These are phyloP conservation scores for Musa schizocarpa DNA, from an alignment of 176 grass and related monocot genomes.

Conservation along the genomic window DNA sequence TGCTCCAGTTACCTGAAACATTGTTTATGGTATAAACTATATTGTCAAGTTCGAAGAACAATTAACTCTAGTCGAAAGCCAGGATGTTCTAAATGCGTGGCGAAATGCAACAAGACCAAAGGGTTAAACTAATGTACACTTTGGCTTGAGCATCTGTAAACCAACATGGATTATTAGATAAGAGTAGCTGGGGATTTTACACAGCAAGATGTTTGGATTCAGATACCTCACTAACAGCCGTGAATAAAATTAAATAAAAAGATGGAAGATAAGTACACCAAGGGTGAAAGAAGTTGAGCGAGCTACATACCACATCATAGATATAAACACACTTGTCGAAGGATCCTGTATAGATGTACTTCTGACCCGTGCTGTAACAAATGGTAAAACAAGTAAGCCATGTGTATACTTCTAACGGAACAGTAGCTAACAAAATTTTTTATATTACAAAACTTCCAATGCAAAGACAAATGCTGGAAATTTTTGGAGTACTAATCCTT, in stretches of 20 bases:
- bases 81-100: no score
- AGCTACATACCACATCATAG: conserved; percentile 68
- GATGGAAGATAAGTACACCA: not conserved
- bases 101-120: not conserved
- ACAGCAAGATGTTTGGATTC: not conserved
- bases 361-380: conserved; percentile 75
- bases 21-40: not conserved
- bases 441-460: no score
- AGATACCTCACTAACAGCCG: no score
- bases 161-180: not conserved
- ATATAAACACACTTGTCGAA: conserved; percentile 64
- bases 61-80: no score
- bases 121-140: not conserved
- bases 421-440: not conserved
- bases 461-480: no score
- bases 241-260: not conserved
- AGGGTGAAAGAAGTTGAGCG: conserved; percentile 9
- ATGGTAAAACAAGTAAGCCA: not conserved
- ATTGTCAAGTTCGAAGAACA: not conserved
- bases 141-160: not conserved
- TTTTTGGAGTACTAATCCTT: no score
- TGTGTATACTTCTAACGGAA: no score
- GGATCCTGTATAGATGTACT: conserved; percentile 94
- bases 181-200: not conserved
- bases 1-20: conserved; percentile 45